Conservation (phyloP, 441 rosid genomes). For the Pelargonium exstipulatum region DNA sequence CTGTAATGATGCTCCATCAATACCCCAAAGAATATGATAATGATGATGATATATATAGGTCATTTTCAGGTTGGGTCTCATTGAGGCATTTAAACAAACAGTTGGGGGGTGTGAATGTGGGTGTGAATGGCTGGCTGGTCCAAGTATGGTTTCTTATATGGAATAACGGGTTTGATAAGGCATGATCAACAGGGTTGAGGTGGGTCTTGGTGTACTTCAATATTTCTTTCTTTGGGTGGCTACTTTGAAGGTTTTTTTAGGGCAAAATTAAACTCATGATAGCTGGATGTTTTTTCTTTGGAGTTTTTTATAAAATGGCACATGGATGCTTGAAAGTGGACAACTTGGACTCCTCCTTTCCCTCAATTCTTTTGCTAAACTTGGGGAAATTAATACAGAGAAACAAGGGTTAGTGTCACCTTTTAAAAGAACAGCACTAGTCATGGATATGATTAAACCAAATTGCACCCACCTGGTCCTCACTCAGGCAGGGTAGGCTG, state of each 20-base stretch:
- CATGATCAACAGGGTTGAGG: constrained; percentile 11
- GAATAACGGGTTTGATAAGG: constrained; percentile 27
- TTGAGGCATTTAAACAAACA: constrained; percentile 1
- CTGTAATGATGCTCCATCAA: not conserved
- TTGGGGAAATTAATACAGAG: constrained; percentile 11
- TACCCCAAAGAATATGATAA: not conserved
- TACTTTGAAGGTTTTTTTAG: not conserved
- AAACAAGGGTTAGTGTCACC: constrained; percentile 22
- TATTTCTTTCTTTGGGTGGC: constrained; percentile 22
- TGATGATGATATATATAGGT: not conserved
- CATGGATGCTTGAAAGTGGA: constrained; percentile 21
- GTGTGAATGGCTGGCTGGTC: constrained; percentile 1
- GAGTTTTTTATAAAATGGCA: constrained; percentile 3
- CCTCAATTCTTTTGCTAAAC: constrained; percentile 12
- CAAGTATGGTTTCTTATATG: constrained; percentile 15
- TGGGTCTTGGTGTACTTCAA: constrained; percentile 30
- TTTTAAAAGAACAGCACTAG: constrained; percentile 15
- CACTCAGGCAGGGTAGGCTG: not conserved
- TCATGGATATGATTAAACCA: constrained; percentile 30
- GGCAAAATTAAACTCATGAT: constrained; percentile 19
- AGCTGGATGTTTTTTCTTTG: constrained; percentile 19
- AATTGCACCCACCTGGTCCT: constrained; percentile 18
- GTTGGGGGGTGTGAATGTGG: constrained; percentile 1
- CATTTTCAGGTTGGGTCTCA: not conserved
- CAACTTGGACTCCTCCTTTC: constrained; percentile 22